Conservation (phyloP, 164 flowering plant genomes). For the Umbellularia californica region DNA sequence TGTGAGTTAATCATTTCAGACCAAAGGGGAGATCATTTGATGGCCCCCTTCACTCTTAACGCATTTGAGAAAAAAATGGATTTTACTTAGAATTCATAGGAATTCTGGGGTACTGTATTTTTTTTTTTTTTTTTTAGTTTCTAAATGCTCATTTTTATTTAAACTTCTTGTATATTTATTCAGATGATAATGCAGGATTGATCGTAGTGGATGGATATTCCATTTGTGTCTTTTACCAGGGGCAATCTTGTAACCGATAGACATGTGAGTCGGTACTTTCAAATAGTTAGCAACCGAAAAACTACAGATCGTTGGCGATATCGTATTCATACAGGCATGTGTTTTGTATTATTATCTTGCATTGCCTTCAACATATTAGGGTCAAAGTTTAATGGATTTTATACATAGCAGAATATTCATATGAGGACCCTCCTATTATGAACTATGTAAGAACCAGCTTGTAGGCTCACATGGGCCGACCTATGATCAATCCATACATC, state of each 20-base stretch:
- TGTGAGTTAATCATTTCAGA: too few species aligned
- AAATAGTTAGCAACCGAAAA: conserved; percentile 9
- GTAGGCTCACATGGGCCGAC: too few species aligned
- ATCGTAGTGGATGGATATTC: conserved; percentile 33
- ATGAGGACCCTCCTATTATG: background rate
- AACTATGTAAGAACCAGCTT: background rate
- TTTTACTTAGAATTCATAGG: too few species aligned
- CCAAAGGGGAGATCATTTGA: too few species aligned
- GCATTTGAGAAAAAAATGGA: too few species aligned
- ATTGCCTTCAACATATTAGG: background rate
- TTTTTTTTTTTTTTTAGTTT: background rate
- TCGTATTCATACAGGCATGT: conserved; percentile 13
- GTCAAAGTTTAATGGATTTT: background rate
- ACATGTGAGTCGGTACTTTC: conserved; percentile 11
- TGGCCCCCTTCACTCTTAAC: too few species aligned
- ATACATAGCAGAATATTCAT: background rate
- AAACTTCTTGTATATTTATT: background rate
- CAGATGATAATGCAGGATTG: conserved; percentile 8
- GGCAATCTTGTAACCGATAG: conserved; percentile 17
- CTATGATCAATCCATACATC: too few species aligned
- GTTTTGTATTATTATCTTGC: background rate
- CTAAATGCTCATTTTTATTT: background rate
- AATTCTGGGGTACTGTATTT: background rate
- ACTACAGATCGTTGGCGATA: background rate
- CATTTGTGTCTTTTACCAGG: conserved; percentile 26